Conservation (phyloP, 2,329 filamentous ascomycete genomes). For the Aspergillus vadensis region DNA sequence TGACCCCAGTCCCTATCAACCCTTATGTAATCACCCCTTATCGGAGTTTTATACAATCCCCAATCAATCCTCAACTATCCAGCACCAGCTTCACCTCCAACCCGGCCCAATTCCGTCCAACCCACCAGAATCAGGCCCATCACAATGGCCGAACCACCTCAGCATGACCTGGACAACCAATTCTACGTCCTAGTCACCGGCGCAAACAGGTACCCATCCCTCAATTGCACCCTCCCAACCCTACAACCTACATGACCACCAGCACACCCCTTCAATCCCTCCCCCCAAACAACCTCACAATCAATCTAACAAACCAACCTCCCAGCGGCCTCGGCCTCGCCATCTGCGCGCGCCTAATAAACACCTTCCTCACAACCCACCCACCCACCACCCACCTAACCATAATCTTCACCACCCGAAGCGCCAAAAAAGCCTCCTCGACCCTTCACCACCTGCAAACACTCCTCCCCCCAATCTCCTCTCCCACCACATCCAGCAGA, state of each 20-base stretch:
- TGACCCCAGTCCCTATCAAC: not conserved
- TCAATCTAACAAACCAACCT: not conserved
- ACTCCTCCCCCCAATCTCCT: slow-evolving; percentile 55
- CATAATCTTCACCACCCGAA: slow-evolving; percentile 82
- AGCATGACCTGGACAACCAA: slow-evolving; percentile 24
- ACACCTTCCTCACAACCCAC: slow-evolving; percentile 77
- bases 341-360: slow-evolving; percentile 80
- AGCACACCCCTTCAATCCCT: not conserved
- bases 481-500: slow-evolving; percentile 44
- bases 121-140: slow-evolving; percentile 1
- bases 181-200: slow-evolving; percentile 72
- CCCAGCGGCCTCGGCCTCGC: slow-evolving; percentile 81
- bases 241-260: not conserved
- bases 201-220: slow-evolving; percentile 73
- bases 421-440: slow-evolving; percentile 69
- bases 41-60: not conserved
- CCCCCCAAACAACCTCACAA: not conserved
- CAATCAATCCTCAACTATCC: not conserved
- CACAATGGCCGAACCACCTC: slow-evolving; percentile 18
- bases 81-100: too few species aligned
- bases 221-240: not conserved
- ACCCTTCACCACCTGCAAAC: slow-evolving; percentile 66
- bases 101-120: not conserved
- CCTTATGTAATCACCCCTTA: not conserved
- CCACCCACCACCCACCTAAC: slow-evolving; percentile 66